Conservation (phyloP, 1,284 basidiomycete genomes). For the Ustanciosporium gigantosporum region DNA sequence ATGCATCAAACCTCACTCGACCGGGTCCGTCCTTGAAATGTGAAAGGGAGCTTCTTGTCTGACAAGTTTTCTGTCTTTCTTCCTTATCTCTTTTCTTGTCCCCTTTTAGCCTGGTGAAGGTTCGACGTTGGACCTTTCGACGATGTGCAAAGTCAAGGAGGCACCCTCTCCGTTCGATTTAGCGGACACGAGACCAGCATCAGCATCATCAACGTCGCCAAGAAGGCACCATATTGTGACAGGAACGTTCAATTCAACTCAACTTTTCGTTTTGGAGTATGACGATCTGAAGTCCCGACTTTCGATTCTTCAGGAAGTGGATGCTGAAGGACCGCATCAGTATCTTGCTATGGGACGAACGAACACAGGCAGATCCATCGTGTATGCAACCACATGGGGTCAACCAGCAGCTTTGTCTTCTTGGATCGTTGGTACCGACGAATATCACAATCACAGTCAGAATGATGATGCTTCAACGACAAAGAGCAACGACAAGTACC, state of each 20-base stretch:
- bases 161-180: no score
- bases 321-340: slow-evolving; percentile 43
- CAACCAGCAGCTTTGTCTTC: slow-evolving; percentile 17
- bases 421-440: slow-evolving; percentile 28
- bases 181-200: no score
- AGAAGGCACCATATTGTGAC: slow-evolving; percentile 30
- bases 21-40: no score
- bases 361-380: not conserved
- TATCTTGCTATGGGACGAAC: slow-evolving; percentile 36
- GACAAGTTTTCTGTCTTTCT: no score
- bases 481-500: not conserved
- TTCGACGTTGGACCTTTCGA: no score
- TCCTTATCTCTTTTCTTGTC: no score
- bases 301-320: slow-evolving; percentile 8
- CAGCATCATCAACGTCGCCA: slow-evolving; percentile 1
- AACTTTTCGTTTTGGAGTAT: slow-evolving; percentile 42
- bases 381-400: slow-evolving; percentile 56
- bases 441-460: not conserved
- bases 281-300: slow-evolving; percentile 25
- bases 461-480: slow-evolving; percentile 10
- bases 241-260: slow-evolving; percentile 51
- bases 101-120: no score
- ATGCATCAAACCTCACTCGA: no score
- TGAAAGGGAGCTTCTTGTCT: no score
- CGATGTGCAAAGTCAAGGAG: no score